phyloP scores from a whole-genome alignment of 768 basidiomycete genomes.

The Leccinum longicurvipes region DNA sequence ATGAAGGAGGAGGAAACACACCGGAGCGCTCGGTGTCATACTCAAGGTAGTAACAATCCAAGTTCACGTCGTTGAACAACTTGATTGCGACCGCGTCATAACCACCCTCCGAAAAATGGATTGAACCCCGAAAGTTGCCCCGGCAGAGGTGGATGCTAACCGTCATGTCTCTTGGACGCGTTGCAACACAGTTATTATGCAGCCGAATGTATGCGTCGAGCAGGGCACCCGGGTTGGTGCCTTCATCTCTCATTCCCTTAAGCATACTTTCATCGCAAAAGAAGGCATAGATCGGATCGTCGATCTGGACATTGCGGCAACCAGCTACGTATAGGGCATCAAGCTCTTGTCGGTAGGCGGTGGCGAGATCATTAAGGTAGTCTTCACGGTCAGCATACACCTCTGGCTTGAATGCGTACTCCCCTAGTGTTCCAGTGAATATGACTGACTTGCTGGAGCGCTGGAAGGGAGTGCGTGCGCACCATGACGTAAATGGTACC shows the following conservation, averaged over 20 bases:
- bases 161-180: constrained; percentile 37
- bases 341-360: constrained; percentile 45
- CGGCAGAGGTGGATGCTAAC: constrained; percentile 44
- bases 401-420: constrained; percentile 18
- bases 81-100: constrained; percentile 43
- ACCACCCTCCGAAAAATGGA: constrained; percentile 45
- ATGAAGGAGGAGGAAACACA: constrained; percentile 2
- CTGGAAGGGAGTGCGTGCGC: constrained; percentile 14
- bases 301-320: constrained; percentile 42
- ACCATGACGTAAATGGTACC: constrained; percentile 70
- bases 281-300: constrained; percentile 51
- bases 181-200: constrained; percentile 38
- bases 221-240: constrained; percentile 60
- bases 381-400: constrained; percentile 31
- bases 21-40: constrained; percentile 48
- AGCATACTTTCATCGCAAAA: constrained; percentile 62
- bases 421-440: constrained; percentile 6
- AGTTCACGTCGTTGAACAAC: constrained; percentile 43
- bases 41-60: constrained; percentile 45
- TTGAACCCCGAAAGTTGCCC: constrained; percentile 30
- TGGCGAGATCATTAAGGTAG: constrained; percentile 48
- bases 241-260: constrained; percentile 55
- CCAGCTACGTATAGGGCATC: constrained; percentile 43
- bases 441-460: no score
- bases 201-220: constrained; percentile 55